Evolutionary conservation across 2,329 filamentous ascomycete species (phyloP).

Genomic region (Cercospora beticola): DNA sequence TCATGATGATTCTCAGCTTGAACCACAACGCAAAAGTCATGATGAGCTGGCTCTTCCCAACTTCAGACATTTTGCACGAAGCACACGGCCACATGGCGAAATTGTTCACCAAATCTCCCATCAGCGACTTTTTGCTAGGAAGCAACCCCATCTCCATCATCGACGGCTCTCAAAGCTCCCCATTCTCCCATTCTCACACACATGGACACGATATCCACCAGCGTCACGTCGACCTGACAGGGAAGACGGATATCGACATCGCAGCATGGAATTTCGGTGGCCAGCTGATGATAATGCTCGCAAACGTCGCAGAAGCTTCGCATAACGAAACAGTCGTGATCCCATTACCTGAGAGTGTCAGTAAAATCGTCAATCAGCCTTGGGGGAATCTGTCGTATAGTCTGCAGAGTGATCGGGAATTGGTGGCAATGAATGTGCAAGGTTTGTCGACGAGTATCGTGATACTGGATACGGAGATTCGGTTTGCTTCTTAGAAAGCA

Average conservation of each 20-base stretch:
- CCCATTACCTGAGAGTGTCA: conserved; percentile 22
- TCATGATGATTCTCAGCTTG: conserved; percentile 50
- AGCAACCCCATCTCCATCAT: conserved; percentile 29
- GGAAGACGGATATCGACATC: conserved; percentile 21
- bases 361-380: conserved; percentile 23
- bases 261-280: conserved; percentile 27
- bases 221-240: background rate
- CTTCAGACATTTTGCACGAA: conserved; percentile 37
- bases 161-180: background rate
- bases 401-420: conserved; percentile 11
- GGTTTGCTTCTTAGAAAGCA: background rate
- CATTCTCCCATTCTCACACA: background rate
- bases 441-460: conserved; percentile 30
- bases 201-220: background rate
- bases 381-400: conserved; percentile 30
- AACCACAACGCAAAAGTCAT: conserved; percentile 54
- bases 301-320: conserved; percentile 21
- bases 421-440: conserved; percentile 19
- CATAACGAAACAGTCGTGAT: conserved; percentile 17
- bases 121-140: conserved; percentile 43
- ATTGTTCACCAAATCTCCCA: conserved; percentile 39
- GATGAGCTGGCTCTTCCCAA: conserved; percentile 51
- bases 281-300: conserved; percentile 28
- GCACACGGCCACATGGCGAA: conserved; percentile 43
- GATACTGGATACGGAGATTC: conserved; percentile 16